Conservation (phyloP, 108 stramenopile genomes). For the Epipyxis sp. region DNA sequence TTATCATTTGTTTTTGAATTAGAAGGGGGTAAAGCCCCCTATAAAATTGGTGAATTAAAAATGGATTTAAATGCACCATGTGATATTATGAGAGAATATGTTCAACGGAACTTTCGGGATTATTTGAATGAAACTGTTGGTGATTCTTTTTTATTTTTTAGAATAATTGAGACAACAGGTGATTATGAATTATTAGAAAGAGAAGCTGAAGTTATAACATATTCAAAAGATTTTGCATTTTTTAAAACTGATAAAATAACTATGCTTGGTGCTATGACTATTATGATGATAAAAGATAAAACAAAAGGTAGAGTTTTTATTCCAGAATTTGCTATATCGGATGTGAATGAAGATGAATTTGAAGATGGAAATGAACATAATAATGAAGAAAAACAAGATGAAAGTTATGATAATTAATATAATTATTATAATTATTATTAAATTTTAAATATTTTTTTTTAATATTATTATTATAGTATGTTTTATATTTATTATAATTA, state of each 20-base stretch:
- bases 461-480: too few relatives aligned
- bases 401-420: background rate
- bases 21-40: background rate
- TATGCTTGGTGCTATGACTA: background rate
- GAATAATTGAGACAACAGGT: background rate
- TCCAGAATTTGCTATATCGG: background rate
- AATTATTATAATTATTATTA: too few relatives aligned
- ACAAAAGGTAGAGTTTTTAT: background rate
- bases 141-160: conserved; percentile 5
- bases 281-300: background rate
- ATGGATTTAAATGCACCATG: conserved; percentile 3
- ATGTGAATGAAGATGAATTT: too few relatives aligned
- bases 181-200: background rate
- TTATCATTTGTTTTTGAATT: background rate
- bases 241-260: background rate
- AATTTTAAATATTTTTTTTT: too few relatives aligned
- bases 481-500: too few relatives aligned
- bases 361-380: background rate
- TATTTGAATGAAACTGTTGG: conserved; percentile 18
- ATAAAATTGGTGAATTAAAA: background rate
- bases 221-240: background rate
- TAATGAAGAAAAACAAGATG: background rate
- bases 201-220: background rate
- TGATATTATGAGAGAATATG: conserved; percentile 14
- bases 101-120: conserved; percentile 3